Evolutionary conservation across 768 basidiomycete species (phyloP), one percentile per base, ranked within the genome.

Genomic region (Trametes villosa): DNA sequence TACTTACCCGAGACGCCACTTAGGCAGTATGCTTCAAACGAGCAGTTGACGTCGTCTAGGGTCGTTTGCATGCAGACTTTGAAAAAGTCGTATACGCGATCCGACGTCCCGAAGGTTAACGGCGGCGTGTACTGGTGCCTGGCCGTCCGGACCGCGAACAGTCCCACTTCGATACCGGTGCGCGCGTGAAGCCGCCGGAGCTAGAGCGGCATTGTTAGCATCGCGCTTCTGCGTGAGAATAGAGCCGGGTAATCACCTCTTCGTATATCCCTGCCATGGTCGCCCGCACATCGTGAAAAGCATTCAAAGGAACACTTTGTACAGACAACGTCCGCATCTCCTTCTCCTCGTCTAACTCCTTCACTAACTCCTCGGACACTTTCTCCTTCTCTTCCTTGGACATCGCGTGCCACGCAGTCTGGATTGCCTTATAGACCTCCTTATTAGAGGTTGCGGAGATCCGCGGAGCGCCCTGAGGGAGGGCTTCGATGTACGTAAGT

Each of bases 231-330:
- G 20, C 9, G 18, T n/a, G 18, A 18, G 9, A 18, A 4, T 9
- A n/a, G 9, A 42, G 22, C 9, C 17, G 20, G 17, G 20, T 22
- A 42, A 9, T n/a, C 20, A 46, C 45, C 24, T 46, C 45, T 24
- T 46, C 45, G 20, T 27, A 46, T 11, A 46, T 13, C 24, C 7
- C 6, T 17, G 9, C 27, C 20, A 54, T 24, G 4, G 27, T 46
- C 1, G 42, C 42, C 3, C 59, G 42, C 11, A n/a, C 44, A 27
- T 60, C 59, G 33, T 60, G 59, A 52, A 60, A 60, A 15, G 40
- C 40, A 17, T 22, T 53, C 9, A 60, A 27, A 7, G 59, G 24
- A 17, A 48, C 52, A 24, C 40, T 60, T 26, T 54, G 59, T 2
- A 51, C 30, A 4, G 51, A 30, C 20, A 38, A 18, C 12, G 41